Base-by-base conservation (phyloP, 2,329 filamentous ascomycete species). In the Exophiala lecanii-corni region DNA sequence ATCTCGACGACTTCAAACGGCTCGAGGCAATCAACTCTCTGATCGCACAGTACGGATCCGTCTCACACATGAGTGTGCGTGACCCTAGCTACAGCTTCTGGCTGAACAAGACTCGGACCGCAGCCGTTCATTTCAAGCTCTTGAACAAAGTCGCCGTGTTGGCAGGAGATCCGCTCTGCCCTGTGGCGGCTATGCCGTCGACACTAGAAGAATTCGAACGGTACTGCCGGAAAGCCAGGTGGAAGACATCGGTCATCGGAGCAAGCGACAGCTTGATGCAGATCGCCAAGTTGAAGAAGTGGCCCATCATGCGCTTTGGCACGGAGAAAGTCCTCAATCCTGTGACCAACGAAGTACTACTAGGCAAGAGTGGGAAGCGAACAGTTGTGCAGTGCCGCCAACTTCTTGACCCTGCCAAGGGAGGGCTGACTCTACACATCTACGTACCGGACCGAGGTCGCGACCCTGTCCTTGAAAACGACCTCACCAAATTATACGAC, bases 11-110 rank as follows among this genome's bases (percentile, higher is more conserved):
- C 35, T 59, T 64, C 46, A 49, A 54, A 17, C 58, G 59, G 1
- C 53, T 62, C 31, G 54, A 54, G 7, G 56, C 59, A 10, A 55
- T 65, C 10, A 51, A 60, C 31, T 32, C 41, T 2, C 55, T 69
- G 2, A 58, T 62, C 1, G 51, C 48, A 2, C 45, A 53, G 7
- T 62, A 68, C 45, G 63, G 66, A 4, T 55, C 58, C 3, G 62
- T 66, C 2, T 66, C 65, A 4, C 63, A 69, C 43, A 68, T 68
- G 65, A 64, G 64, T 2, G 60, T 69, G n/a, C 59, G 67, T 1
- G 66, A 69, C 35, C 59, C 51, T 6, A 66, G 62, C 39, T 68
- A 68, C 43, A 57, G 49, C 4, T 63, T 68, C 47, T 69, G 67
- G 42, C 53, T 69, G 6, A 67, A 65, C 39, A 55, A 57, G 26